A percentile compares a stretch with the other conserved stretches of the same genome.
Evolutionary conservation across 2,329 filamentous ascomycete species (phyloP).

Genomic region (Claviceps fusiformis): DNA sequence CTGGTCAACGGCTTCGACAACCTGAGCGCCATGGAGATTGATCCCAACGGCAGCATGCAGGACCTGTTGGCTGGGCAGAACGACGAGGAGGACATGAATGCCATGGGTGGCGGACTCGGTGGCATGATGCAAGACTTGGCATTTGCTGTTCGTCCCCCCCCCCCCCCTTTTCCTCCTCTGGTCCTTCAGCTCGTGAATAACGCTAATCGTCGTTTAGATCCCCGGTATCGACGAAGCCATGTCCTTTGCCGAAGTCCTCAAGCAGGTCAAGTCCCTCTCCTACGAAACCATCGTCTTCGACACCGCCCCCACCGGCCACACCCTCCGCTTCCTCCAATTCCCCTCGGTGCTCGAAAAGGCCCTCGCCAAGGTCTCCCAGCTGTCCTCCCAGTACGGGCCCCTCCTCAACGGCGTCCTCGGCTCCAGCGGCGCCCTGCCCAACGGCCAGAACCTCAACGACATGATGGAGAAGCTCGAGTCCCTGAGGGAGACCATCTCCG

Average conservation of each 20-base stretch:
- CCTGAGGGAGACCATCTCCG: slow-evolving; percentile 79
- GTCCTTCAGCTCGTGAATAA: too few species aligned
- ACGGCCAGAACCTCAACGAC: slow-evolving; percentile 84
- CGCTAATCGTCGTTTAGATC: slow-evolving; percentile 45
- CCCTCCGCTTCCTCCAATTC: slow-evolving; percentile 95
- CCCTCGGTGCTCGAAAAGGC: slow-evolving; percentile 97
- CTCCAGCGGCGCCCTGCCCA: slow-evolving; percentile 59
- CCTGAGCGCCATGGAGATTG: slow-evolving; percentile 97
- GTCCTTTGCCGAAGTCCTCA: slow-evolving; percentile 98
- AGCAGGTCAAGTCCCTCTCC: slow-evolving; percentile 96
- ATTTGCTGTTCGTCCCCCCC: slow-evolving; percentile 57
- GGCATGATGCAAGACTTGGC: slow-evolving; percentile 98
- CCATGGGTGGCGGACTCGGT: slow-evolving; percentile 62
- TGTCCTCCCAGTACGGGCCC: slow-evolving; percentile 87
- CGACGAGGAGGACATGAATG: slow-evolving; percentile 56
- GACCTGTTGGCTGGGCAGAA: slow-evolving; percentile 70
- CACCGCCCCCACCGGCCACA: slow-evolving; percentile 94
- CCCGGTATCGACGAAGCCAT: slow-evolving; percentile 98
- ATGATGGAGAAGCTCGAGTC: slow-evolving; percentile 91
- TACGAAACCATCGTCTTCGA: slow-evolving; percentile 99
- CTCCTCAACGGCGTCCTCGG: slow-evolving; percentile 91
- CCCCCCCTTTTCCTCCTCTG: not conserved
- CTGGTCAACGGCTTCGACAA: slow-evolving; percentile 86
- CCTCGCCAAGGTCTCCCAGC: slow-evolving; percentile 88
- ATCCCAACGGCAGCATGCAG: slow-evolving; percentile 95